Percentiles rank a stretch among this genome's conserved stretches.
These are phyloP conservation scores for Macrophomina pseudophaseolina DNA, from an alignment of 2,329 filamentous ascomycete genomes.

Conservation along the genomic window DNA sequence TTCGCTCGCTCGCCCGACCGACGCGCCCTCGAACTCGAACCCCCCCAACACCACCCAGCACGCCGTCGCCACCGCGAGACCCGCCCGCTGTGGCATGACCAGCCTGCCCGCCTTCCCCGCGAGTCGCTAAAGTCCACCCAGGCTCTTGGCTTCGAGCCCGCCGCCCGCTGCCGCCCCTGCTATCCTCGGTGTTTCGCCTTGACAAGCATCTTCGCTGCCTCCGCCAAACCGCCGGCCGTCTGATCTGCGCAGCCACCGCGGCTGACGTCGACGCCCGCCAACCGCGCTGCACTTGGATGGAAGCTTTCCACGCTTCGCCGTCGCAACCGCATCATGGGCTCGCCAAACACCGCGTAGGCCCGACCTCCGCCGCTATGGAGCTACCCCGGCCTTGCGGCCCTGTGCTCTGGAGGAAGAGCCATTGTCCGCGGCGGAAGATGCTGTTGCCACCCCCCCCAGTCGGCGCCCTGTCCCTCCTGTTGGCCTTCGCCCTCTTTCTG, in stretches of 20 bases:
- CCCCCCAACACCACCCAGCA: neutral
- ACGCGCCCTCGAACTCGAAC: slow-evolving; percentile 7
- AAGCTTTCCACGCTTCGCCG: slow-evolving; percentile 15
- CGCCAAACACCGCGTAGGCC: slow-evolving; percentile 9
- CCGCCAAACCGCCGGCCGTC: slow-evolving; percentile 18
- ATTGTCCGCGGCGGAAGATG: slow-evolving; percentile 23
- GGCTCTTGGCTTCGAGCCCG: slow-evolving; percentile 3
- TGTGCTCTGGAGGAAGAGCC: slow-evolving; percentile 8
- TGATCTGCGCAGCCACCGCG: slow-evolving; percentile 24
- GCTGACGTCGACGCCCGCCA: slow-evolving; percentile 23
- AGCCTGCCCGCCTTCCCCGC: slow-evolving; percentile 11
- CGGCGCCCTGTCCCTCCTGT: slow-evolving; percentile 1
- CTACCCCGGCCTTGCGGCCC: slow-evolving; percentile 13
- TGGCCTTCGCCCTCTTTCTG: slow-evolving; percentile 1
- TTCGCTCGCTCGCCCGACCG: slow-evolving; percentile 12
- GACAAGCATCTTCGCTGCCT: slow-evolving; percentile 25
- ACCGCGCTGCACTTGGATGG: slow-evolving; percentile 24
- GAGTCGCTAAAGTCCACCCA: slow-evolving; percentile 1
- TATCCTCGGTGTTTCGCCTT: slow-evolving; percentile 19
- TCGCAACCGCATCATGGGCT: slow-evolving; percentile 18
- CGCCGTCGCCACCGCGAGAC: neutral
- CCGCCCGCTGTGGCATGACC: slow-evolving; percentile 12
- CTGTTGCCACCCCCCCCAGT: neutral
- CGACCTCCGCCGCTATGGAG: slow-evolving; percentile 22
- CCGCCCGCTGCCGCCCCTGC: slow-evolving; percentile 16